These are phyloP conservation scores for Pyrrhoderma lamaoense DNA, from an alignment of 1,284 basidiomycete species.

Conservation along the genomic window DNA sequence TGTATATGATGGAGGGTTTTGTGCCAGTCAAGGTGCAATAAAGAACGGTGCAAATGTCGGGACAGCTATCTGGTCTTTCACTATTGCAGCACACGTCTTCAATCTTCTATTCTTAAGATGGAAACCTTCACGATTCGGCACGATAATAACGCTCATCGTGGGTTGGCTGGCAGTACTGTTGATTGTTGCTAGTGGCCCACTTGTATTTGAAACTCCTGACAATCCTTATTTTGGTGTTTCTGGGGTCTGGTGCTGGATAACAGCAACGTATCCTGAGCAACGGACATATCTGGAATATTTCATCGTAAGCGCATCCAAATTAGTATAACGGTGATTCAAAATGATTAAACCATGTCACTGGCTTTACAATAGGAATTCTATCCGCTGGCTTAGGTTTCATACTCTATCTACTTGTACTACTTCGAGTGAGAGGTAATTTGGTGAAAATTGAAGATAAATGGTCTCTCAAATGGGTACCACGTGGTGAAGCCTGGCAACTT, in stretches of 20 bases:
- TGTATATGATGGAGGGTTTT: slow-evolving; percentile 30
- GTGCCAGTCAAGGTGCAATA: slow-evolving; percentile 35
- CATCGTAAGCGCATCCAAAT: slow-evolving; percentile 30
- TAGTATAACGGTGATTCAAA: neutral
- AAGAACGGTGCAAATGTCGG: slow-evolving; percentile 40
- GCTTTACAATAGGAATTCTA: slow-evolving; percentile 26
- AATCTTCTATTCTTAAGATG: slow-evolving; percentile 35
- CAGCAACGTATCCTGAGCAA: slow-evolving; percentile 33
- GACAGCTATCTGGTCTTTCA: slow-evolving; percentile 36
- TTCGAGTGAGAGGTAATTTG: slow-evolving; percentile 32
- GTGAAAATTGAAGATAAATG: slow-evolving; percentile 23
- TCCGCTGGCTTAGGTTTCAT: slow-evolving; percentile 28
- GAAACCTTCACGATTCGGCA: slow-evolving; percentile 21
- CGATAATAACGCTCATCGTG: slow-evolving; percentile 25
- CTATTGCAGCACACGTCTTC: slow-evolving; percentile 36
- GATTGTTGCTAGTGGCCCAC: slow-evolving; percentile 32
- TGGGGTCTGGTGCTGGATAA: slow-evolving; percentile 43
- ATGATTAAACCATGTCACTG: neutral
- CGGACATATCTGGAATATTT: slow-evolving; percentile 41
- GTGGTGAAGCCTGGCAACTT: slow-evolving; percentile 25
- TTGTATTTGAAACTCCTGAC: slow-evolving; percentile 28
- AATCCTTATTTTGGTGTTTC: slow-evolving; percentile 37
- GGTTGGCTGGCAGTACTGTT: slow-evolving; percentile 32
- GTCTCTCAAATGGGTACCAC: slow-evolving; percentile 24
- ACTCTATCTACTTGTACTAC: slow-evolving; percentile 27